Percentiles rank a stretch among this genome's conserved stretches.
Conservation (phyloP, 2,329 filamentous ascomycete genomes). For the Trichophyton schoenleinii region DNA sequence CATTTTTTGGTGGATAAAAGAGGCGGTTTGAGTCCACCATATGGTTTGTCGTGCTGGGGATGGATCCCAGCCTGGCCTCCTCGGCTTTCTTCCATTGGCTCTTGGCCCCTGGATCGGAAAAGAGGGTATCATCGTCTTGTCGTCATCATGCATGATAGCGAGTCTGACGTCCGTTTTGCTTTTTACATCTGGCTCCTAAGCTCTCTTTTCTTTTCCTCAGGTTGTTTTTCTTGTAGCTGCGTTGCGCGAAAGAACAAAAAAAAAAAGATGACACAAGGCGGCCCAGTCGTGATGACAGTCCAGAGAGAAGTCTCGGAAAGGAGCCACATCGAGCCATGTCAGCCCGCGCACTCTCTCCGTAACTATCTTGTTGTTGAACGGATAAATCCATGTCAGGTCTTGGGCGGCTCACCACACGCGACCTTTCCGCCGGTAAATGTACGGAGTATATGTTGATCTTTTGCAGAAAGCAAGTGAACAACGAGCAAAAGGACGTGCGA, state of each 20-base stretch:
- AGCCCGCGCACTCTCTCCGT: neutral
- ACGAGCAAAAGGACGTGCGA: neutral
- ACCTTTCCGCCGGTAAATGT: slow-evolving; percentile 2
- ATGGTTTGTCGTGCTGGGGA: neutral
- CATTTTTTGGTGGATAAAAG: neutral
- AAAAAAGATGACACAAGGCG: neutral
- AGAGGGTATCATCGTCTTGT: slow-evolving; percentile 10
- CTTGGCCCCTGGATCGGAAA: slow-evolving; percentile 1
- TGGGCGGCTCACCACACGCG: slow-evolving; percentile 1
- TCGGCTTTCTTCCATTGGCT: slow-evolving; percentile 2
- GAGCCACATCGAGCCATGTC: neutral
- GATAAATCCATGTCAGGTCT: neutral
- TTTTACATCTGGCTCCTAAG: neutral
- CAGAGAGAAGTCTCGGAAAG: neutral
- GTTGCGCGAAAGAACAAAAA: neutral
- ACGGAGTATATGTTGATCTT: neutral
- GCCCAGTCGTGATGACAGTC: neutral
- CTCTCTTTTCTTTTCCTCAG: slow-evolving; percentile 1
- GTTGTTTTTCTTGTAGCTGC: neutral
- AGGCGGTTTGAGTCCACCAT: neutral
- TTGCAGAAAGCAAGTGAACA: neutral
- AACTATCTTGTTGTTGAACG: neutral
- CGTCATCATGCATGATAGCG: slow-evolving; percentile 10
- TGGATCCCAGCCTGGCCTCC: neutral
- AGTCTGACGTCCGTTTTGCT: neutral